Percentiles rank a stretch among this genome's conserved stretches.
These are phyloP conservation scores for Plasmodium knowlesi DNA, from an alignment of 169 alveolate species.

Conservation along the genomic window DNA sequence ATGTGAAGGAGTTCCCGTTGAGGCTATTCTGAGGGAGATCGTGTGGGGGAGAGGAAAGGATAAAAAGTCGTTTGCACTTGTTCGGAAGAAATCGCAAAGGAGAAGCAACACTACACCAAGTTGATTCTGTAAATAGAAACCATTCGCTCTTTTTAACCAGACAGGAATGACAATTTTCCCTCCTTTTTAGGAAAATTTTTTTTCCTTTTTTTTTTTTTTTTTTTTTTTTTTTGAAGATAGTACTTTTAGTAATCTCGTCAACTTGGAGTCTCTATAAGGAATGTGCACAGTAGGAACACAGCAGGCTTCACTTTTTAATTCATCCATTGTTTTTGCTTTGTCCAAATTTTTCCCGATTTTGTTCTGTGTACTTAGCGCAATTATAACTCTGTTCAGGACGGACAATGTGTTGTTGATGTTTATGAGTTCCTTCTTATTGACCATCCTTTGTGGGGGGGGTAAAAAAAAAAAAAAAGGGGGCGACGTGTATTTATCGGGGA, in stretches of 20 bases:
- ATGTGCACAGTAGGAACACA: conserved; percentile 18
- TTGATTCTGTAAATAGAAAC: background rate
- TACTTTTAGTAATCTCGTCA: conserved; percentile 67
- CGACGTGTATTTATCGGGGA: background rate
- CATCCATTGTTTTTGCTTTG: conserved; percentile 8
- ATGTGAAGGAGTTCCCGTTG: conserved; percentile 51
- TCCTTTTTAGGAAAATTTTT: background rate
- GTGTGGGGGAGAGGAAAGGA: no score
- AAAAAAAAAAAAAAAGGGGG: background rate
- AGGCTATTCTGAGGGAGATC: conserved; percentile 28
- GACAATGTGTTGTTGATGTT: conserved; percentile 67
- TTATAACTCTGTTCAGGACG: conserved; percentile 49
- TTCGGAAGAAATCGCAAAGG: background rate
- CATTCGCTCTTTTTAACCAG: background rate
- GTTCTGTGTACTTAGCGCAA: conserved; percentile 55
- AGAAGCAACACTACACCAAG: background rate
- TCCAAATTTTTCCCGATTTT: conserved; percentile 36
- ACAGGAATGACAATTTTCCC: background rate
- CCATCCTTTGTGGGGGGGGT: conserved; percentile 18
- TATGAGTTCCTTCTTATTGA: conserved; percentile 68
- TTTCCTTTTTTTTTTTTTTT: background rate
- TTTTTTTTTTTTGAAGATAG: background rate
- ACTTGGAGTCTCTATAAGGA: conserved; percentile 67
- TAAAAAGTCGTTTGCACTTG: no score
- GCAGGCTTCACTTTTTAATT: conserved; percentile 12